phyloP scores from a whole-genome alignment of 2,329 filamentous ascomycete genomes.

The Zymoseptoria ardabiliae region DNA sequence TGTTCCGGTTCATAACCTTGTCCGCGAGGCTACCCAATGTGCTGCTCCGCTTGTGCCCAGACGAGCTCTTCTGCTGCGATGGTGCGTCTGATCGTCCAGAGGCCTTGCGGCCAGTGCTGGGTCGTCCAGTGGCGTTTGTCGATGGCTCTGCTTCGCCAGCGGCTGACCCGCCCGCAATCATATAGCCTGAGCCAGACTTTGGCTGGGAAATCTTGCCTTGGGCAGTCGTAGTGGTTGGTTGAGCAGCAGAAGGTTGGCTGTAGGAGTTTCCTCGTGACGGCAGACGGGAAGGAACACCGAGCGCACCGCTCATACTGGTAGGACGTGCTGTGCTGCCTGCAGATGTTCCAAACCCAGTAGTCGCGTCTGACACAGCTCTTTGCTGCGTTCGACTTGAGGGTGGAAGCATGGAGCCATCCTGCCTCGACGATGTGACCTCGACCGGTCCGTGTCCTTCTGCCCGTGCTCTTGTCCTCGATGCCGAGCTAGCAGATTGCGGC shows the following conservation, averaged over 20 bases:
- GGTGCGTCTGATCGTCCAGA: conserved; percentile 41
- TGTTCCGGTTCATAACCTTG: conserved; percentile 70
- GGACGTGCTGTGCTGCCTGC: conserved; percentile 44
- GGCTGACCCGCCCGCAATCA: conserved; percentile 58
- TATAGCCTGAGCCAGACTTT: conserved; percentile 57
- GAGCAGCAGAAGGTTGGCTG: conserved; percentile 78
- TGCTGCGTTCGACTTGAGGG: conserved; percentile 36
- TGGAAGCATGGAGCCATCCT: conserved; percentile 26
- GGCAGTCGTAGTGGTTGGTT: conserved; percentile 79
- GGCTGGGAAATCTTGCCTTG: conserved; percentile 82
- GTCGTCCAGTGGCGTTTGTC: conserved; percentile 38
- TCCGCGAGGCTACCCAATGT: conserved; percentile 58
- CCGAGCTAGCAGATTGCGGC: conserved; percentile 22
- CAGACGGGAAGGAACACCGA: conserved; percentile 52
- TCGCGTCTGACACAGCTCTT: conserved; percentile 45
- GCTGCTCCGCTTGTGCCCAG: conserved; percentile 57
- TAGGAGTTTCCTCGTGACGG: conserved; percentile 72
- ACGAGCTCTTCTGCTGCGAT: conserved; percentile 59
- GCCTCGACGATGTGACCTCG: conserved; percentile 32
- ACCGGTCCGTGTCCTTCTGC: conserved; percentile 49
- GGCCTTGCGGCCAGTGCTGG: conserved; percentile 38
- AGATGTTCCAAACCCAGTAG: conserved; percentile 26
- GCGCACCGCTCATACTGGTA: conserved; percentile 75
- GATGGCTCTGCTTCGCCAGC: conserved; percentile 37
- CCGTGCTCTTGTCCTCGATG: conserved; percentile 42